phyloP scores from a whole-genome alignment of 1,139 yeast species.

The Schizosaccharomyces versatilis region DNA sequence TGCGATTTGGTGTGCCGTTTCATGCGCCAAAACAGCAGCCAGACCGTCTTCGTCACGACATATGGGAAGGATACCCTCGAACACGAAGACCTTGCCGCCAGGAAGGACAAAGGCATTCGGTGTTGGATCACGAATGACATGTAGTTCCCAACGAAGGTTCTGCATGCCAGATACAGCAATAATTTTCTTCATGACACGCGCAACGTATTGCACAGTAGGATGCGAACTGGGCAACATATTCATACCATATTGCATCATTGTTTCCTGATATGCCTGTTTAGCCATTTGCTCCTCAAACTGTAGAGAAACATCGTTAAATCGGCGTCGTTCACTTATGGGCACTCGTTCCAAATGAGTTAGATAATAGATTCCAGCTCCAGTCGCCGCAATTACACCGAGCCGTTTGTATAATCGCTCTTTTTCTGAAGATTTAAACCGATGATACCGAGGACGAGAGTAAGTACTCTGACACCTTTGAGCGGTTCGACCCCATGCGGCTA shows the following conservation, averaged over 20 bases:
- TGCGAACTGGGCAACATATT: conserved; percentile 22
- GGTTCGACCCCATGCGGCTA: too few species aligned
- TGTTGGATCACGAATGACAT: conserved; percentile 48
- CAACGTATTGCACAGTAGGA: conserved; percentile 31
- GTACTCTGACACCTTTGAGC: too few species aligned
- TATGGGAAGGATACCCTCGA: conserved; percentile 54
- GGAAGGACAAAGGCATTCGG: conserved; percentile 95
- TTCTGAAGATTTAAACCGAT: too few species aligned
- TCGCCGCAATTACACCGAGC: too few species aligned
- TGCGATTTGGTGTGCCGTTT: conserved; percentile 71
- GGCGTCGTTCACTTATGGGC: neutral
- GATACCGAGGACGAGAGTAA: too few species aligned
- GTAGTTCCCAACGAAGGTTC: conserved; percentile 51
- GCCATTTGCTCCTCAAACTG: conserved; percentile 48
- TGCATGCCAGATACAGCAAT: conserved; percentile 24
- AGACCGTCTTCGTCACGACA: conserved; percentile 70
- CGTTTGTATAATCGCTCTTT: too few species aligned
- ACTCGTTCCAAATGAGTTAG: neutral
- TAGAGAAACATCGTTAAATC: conserved; percentile 1
- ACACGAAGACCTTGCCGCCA: conserved; percentile 85
- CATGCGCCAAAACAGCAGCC: conserved; percentile 85
- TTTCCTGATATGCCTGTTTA: conserved; percentile 39
- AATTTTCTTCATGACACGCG: conserved; percentile 38
- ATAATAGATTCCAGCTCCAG: neutral
- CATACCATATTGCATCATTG: conserved; percentile 23